phyloP scores from a whole-genome alignment of 768 basidiomycete species.

The Filobasidium floriforme region DNA sequence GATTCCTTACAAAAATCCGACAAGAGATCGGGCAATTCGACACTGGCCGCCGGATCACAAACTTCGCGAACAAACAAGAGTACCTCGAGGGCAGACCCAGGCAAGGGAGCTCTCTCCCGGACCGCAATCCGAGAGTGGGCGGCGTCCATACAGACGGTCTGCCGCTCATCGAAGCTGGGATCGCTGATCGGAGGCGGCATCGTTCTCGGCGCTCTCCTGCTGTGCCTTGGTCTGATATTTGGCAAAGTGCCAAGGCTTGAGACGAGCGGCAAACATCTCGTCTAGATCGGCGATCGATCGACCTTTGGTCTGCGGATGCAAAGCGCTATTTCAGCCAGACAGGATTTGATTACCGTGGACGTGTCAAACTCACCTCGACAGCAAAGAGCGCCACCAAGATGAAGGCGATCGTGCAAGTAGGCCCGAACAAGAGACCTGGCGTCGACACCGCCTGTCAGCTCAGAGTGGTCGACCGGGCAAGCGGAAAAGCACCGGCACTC shows the following conservation, averaged over 20 bases:
- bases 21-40: too few species aligned
- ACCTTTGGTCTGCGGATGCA: background rate
- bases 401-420: slow-evolving; percentile 7
- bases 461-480: too few species aligned
- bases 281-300: slow-evolving; percentile 2
- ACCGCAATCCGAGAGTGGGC: too few species aligned
- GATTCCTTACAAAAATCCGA: background rate
- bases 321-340: background rate
- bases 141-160: too few species aligned
- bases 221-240: slow-evolving; percentile 10
- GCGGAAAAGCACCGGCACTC: background rate
- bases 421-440: slow-evolving; percentile 23
- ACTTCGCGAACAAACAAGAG: too few species aligned
- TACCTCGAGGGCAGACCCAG: too few species aligned
- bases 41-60: too few species aligned
- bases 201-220: background rate
- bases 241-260: slow-evolving; percentile 2
- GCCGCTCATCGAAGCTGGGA: too few species aligned
- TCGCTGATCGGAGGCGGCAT: background rate
- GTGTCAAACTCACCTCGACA: slow-evolving; percentile 11
- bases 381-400: slow-evolving; percentile 27
- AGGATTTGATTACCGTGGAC: background rate
- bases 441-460: too few species aligned
- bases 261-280: slow-evolving; percentile 3
- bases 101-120: too few species aligned